phyloP scores from a whole-genome alignment of 2,329 filamentous ascomycete species.

The Aspergillus piperis region DNA sequence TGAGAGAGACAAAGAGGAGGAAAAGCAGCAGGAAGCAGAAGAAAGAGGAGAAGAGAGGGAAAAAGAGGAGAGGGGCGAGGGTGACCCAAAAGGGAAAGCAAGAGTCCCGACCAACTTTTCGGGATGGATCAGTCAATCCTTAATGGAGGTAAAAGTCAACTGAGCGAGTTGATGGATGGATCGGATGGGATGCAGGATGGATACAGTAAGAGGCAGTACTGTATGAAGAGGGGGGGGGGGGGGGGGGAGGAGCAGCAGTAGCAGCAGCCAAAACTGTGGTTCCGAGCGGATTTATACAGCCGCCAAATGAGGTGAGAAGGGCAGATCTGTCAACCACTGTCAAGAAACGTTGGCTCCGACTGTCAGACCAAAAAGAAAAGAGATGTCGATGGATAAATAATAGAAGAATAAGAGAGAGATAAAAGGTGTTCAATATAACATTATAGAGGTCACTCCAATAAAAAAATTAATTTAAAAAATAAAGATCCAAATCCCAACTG shows the following conservation, averaged over 20 bases:
- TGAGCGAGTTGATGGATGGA: neutral
- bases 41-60: constrained; percentile 17
- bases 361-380: neutral
- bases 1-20: constrained; percentile 22
- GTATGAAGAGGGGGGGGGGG: neutral
- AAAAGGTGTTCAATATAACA: neutral
- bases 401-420: neutral
- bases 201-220: neutral
- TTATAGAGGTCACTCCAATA: neutral
- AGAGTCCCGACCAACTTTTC: constrained; percentile 11
- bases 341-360: too few relatives aligned
- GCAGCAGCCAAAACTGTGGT: neutral
- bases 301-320: neutral
- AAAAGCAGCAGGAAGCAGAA: constrained; percentile 21
- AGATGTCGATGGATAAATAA: neutral
- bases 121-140: constrained; percentile 1
- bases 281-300: neutral
- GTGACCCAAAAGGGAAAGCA: constrained; percentile 22
- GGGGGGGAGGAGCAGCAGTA: neutral
- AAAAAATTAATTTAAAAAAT: too few relatives aligned
- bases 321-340: too few relatives aligned
- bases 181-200: too few relatives aligned
- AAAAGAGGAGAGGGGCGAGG: constrained; percentile 24
- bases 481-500: neutral
- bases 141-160: too few relatives aligned